phyloP scores from a whole-genome alignment of 345 rosid genomes.

The Ricinus communis region DNA sequence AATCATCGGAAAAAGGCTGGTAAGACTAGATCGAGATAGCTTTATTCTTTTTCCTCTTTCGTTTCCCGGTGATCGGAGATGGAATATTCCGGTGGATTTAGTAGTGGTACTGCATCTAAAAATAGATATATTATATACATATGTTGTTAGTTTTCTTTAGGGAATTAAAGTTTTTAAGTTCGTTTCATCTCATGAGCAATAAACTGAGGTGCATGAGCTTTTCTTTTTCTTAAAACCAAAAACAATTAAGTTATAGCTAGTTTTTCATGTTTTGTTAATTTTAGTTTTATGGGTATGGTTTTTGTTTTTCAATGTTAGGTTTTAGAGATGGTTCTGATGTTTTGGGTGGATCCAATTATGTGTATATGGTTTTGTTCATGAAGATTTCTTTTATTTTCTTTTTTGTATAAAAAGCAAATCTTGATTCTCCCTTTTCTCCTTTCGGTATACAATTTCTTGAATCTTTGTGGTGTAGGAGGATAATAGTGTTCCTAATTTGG shows the following conservation, averaged over 20 bases:
- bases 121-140: background rate
- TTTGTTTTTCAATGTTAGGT: background rate
- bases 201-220: conserved; percentile 24
- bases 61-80: conserved; percentile 9
- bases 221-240: background rate
- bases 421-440: background rate
- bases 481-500: background rate
- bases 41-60: background rate
- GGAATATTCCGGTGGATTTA: conserved; percentile 30
- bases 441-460: background rate
- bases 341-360: conserved; percentile 30
- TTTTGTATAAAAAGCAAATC: conserved; percentile 16
- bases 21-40: conserved; percentile 60
- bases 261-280: conserved; percentile 5
- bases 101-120: background rate
- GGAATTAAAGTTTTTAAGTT: background rate
- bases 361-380: conserved; percentile 21
- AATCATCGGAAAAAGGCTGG: conserved; percentile 47
- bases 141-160: conserved; percentile 7
- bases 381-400: background rate
- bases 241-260: background rate
- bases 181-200: conserved; percentile 22
- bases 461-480: background rate
- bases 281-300: background rate
- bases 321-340: conserved; percentile 5